Evolutionary conservation across 495 filamentous ascomycete genomes (phyloP), one percentile per base, ranked within the genome.

Genomic region (Aspergillus incahuasiensis): DNA sequence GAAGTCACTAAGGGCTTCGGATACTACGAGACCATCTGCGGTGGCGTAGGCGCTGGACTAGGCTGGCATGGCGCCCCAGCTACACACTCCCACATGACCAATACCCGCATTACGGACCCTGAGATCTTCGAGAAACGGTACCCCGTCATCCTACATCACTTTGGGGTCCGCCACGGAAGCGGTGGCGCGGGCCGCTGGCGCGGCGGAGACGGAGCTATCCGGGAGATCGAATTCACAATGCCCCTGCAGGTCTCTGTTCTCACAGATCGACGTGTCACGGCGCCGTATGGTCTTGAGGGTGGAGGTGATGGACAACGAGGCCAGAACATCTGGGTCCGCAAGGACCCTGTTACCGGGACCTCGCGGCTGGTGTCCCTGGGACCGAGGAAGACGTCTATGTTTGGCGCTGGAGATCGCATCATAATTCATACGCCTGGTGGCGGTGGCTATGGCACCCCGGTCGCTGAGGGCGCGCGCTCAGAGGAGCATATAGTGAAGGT

Each of bases 51-150:
- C 44, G 92, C 91, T 0, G 89, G 90, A 0, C 78, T 84, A 0
- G 77, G 77, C 22, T 95, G 91, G 91, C 79, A 90, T 54, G 92
- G 92, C 21, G 89, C 86, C 3, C 83, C 79, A 55, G 92, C 90
- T 30, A 91, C 96, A 41, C 92, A 97, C 68, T 86, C 83, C 19
- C 90, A 97, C 71, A 96, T 96, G 88, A 97, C 92, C 13, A 97
- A 97, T 68, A 97, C 92, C 3, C 83, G 92, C 6, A 96, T 96
- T 65, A 95, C 92, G 0, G 92, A 97, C 74, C 78, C 88, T 0
- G 92, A 97, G 64, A 82, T 92, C 18, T 90, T 97, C 62, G 92
- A 97, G 68, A 76, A 90, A 0, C 79, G 92, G n/a, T 96, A 96
- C 65, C 92, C 92, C 1, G 88, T 96, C 2, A 67, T 96, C 9